Evolutionary conservation across 73 alveolate genomes (phyloP), one percentile per base, ranked within the genome.

Genomic region (Uronychia binucleata): DNA sequence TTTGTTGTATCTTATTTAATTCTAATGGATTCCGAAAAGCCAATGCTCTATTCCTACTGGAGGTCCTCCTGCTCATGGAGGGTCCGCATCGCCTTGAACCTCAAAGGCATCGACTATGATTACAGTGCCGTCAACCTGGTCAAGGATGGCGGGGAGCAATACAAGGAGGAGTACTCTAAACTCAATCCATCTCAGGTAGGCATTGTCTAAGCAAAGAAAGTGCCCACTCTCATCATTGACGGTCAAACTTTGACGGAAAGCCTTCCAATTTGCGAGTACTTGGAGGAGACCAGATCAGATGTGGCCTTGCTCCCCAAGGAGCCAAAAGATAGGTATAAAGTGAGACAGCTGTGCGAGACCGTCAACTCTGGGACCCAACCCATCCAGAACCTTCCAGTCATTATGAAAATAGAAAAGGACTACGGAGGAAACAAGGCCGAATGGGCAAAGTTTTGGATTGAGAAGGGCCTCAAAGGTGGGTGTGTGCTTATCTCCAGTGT

Each of bases 361-460:
- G 59, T 92, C 32, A 95, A 95, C 87, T 57, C 94, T 67, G 98
- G 96, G 14, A 95, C 89, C 30, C 97, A 95, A 57, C 98, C 98
- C 0, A 34, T 90, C 0, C 90, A 93, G 75, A 93, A 82, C 86
- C 67, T 86, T 14, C 58, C 84, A 1, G 87, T 83, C 34, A 79
- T 93, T 30, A 29, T 27, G 1, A 90, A 79, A 74, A 60, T 90
- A 26, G 88, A 82, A 46, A 86, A 77, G 30, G 89, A 90, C 77
- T 59, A 31, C 14, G 88, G 90, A 0, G 92, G 89, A 13, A 86
- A 85, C 87, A 58, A 32, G 32, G 78, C 33, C 27, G 96, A 74
- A n/a, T 87, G 93, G 93, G 94, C 93, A 28, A 74, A 78, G 34
- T 58, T 28, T 77, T 83, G 33, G 31, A 93, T 93, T 59, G 77